A percentile compares a stretch with the other conserved stretches of the same genome.
phyloP scores from a whole-genome alignment of 306 rosid species.

The Vicia villosa region DNA sequence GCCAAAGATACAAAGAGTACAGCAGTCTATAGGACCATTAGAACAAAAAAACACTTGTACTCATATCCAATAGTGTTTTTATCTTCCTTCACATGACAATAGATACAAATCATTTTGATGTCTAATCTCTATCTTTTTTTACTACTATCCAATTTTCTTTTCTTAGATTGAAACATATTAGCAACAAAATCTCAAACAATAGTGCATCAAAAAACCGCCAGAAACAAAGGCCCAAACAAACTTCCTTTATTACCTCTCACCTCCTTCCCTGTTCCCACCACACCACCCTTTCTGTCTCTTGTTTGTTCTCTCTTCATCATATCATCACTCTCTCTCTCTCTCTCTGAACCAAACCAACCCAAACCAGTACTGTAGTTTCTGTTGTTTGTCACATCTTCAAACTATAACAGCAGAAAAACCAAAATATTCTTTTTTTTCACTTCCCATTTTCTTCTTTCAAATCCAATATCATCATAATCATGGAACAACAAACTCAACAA shows the following conservation, averaged over 20 bases:
- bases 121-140: too few species aligned
- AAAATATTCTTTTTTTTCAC: constrained; percentile 26
- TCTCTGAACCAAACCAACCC: constrained; percentile 23
- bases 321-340: constrained; percentile 35
- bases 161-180: too few species aligned
- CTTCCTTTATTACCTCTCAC: neutral
- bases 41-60: too few species aligned
- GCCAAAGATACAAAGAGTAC: too few species aligned
- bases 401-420: constrained; percentile 1
- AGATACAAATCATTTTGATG: too few species aligned
- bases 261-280: constrained; percentile 19
- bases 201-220: constrained; percentile 46
- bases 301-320: neutral
- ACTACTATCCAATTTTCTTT: too few species aligned
- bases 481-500: constrained; percentile 64
- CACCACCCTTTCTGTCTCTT: constrained; percentile 9
- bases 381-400: constrained; percentile 41
- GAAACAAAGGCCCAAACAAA: constrained; percentile 45
- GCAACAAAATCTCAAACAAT: neutral
- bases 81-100: too few species aligned
- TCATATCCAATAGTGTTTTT: too few species aligned
- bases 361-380: constrained; percentile 48
- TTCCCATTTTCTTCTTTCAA: constrained; percentile 32
- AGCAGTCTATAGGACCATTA: too few species aligned
- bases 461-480: constrained; percentile 42